These are phyloP conservation scores for Paxillus ammoniavirescens DNA, from an alignment of 768 basidiomycete genomes.

Conservation along the genomic window DNA sequence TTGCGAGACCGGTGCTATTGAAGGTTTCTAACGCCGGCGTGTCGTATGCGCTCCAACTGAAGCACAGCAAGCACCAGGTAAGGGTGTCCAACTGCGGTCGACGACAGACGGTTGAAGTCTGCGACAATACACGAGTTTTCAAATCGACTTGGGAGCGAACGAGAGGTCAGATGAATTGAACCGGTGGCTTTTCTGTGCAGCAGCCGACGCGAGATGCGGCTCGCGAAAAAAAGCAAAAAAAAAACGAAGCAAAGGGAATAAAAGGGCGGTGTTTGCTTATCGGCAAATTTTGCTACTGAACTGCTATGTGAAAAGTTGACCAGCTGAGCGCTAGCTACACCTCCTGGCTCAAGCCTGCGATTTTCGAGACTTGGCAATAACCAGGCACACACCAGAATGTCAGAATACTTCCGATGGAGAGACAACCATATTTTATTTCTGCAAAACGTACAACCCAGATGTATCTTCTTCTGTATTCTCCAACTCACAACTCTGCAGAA, in stretches of 20 bases:
- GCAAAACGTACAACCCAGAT: not conserved
- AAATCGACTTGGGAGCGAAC: not conserved
- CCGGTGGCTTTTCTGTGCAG: slow-evolving; percentile 3
- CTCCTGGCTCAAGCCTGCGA: not conserved
- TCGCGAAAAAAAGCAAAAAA: not conserved
- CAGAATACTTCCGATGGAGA: not conserved
- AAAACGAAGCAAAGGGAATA: not conserved
- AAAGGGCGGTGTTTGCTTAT: not conserved
- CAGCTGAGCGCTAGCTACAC: not conserved
- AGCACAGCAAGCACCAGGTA: not conserved
- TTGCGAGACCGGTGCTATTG: slow-evolving; percentile 3
- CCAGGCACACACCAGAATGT: not conserved
- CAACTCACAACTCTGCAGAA: slow-evolving; percentile 7
- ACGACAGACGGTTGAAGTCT: not conserved
- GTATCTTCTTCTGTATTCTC: not conserved
- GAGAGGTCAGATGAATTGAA: not conserved
- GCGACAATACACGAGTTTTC: not conserved
- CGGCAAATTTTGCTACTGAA: not conserved
- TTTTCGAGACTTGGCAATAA: not conserved
- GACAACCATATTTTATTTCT: not conserved
- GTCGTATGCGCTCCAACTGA: slow-evolving; percentile 4
- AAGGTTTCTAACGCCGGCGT: slow-evolving; percentile 6
- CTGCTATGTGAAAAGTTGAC: slow-evolving; percentile 2
- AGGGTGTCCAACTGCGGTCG: not conserved
- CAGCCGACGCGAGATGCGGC: not conserved